Conservation (phyloP, 1,284 basidiomycete species). For the Pseudozyma sp. region DNA sequence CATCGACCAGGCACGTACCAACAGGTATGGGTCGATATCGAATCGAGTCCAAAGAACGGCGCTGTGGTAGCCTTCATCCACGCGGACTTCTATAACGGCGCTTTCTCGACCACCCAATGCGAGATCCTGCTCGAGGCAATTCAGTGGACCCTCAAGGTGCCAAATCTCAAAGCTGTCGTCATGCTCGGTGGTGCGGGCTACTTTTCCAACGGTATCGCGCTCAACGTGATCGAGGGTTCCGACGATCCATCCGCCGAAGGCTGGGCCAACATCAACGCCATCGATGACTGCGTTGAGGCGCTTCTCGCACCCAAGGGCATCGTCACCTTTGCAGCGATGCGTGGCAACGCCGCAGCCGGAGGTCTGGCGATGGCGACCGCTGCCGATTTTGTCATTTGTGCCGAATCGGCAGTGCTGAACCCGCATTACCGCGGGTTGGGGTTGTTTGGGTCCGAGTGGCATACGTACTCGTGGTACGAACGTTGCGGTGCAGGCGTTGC, state of each 20-base stretch:
- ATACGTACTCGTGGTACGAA: slow-evolving; percentile 70
- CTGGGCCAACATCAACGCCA: slow-evolving; percentile 71
- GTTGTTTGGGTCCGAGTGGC: slow-evolving; percentile 71
- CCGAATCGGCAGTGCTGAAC: slow-evolving; percentile 70
- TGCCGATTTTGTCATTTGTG: slow-evolving; percentile 70
- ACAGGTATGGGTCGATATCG: slow-evolving; percentile 70
- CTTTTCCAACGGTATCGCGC: slow-evolving; percentile 72
- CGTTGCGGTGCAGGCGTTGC: slow-evolving; percentile 68
- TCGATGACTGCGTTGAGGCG: slow-evolving; percentile 65
- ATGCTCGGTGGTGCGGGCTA: slow-evolving; percentile 70
- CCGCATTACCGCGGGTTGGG: slow-evolving; percentile 71
- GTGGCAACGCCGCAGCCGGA: slow-evolving; percentile 71
- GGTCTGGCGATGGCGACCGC: slow-evolving; percentile 71
- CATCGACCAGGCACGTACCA: slow-evolving; percentile 69
- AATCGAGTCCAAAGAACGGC: slow-evolving; percentile 29
- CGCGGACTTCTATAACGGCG: slow-evolving; percentile 72
- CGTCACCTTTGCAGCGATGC: slow-evolving; percentile 70
- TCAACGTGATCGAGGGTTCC: slow-evolving; percentile 71
- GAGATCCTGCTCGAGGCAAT: slow-evolving; percentile 69
- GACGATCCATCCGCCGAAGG: slow-evolving; percentile 70
- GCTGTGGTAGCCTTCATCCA: slow-evolving; percentile 69
- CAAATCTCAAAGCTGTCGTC: slow-evolving; percentile 68
- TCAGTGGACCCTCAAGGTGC: slow-evolving; percentile 68
- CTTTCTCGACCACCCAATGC: slow-evolving; percentile 70
- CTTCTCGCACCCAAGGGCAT: slow-evolving; percentile 69